Base-by-base conservation (phyloP, 176 grass and related monocot species). In the Avena eriantha region DNA sequence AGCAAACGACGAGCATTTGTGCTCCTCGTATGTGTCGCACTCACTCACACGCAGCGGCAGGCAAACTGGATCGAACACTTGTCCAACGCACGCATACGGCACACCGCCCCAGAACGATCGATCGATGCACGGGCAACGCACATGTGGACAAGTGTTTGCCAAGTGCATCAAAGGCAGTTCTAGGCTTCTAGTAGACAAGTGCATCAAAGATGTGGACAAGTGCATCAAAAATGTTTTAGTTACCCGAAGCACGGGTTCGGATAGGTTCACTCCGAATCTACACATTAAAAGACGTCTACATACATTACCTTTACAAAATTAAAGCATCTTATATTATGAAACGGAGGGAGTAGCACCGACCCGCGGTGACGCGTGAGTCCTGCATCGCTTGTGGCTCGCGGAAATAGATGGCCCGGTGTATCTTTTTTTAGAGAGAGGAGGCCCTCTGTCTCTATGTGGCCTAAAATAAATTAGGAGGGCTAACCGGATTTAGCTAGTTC, bases 11-110 rank as follows among this genome's bases (percentile, higher is more conserved):
- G 78, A 47, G 83, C 76, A 74, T 39, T 35, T 35, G 82, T 22
- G 81, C 26, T 6, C 43, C 64, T 14, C 3, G 19, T 57, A 60
- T 70, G 73, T 10, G 87, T 43, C 65, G 81, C 81, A 11, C 81
- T 71, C 81, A 11, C 81, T 59, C 81, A 8, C 10, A n/a, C 73
- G 12, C 13, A 61, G 26, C 45, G 61, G 50, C 80, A 33, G 22
- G 0, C 19, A 36, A 10, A 39, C 50, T 8, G 11, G 60, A 36
- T 26, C 12, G 45, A 41, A 51, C 63, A 33, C 23, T 59, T 80
- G 35, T 8, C 6, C 10, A 31, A 31, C 39, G 39, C 39, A 41
- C 39, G 39, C 39, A 41, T 41, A 41, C 39, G 39, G 39, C 39
- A 39, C 82, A 59, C 19, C 60, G 46, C 0, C 21, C 56, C 82